phyloP scores from a whole-genome alignment of 306 rosid species.

The Malus sylvestris region DNA sequence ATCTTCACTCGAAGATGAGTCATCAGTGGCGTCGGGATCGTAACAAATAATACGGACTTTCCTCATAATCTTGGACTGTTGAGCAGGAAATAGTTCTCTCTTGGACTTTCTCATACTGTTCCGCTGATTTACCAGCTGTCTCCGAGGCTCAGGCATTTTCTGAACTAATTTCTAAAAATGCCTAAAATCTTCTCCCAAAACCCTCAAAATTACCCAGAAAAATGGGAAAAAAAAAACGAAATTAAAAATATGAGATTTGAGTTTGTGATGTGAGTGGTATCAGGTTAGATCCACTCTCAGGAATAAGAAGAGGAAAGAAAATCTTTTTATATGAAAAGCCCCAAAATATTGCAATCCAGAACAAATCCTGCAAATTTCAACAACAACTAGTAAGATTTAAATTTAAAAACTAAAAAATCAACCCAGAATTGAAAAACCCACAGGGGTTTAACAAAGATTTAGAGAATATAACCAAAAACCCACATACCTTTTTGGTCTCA shows the following conservation, averaged over 20 bases:
- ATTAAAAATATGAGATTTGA: background rate
- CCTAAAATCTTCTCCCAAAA: conserved; percentile 2
- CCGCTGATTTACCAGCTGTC: conserved; percentile 2
- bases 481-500: conserved; percentile 63
- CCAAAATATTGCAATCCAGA: conserved; percentile 58
- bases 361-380: conserved; percentile 51
- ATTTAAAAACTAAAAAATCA: background rate
- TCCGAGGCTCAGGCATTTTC: conserved; percentile 32
- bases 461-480: background rate
- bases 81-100: background rate
- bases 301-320: conserved; percentile 48
- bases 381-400: background rate
- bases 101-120: conserved; percentile 11
- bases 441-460: background rate
- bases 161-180: background rate
- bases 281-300: conserved; percentile 61
- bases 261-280: conserved; percentile 11
- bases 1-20: conserved; percentile 59
- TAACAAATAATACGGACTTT: conserved; percentile 46
- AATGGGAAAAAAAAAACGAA: background rate
- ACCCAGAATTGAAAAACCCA: background rate
- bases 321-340: conserved; percentile 53
- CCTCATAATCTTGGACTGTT: conserved; percentile 22
- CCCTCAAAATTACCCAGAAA: conserved; percentile 23
- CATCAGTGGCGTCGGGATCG: conserved; percentile 73